A percentile compares a stretch with the other conserved stretches of the same genome.
Conservation (phyloP, 2,329 filamentous ascomycete species). For the Colletotrichum sp. region DNA sequence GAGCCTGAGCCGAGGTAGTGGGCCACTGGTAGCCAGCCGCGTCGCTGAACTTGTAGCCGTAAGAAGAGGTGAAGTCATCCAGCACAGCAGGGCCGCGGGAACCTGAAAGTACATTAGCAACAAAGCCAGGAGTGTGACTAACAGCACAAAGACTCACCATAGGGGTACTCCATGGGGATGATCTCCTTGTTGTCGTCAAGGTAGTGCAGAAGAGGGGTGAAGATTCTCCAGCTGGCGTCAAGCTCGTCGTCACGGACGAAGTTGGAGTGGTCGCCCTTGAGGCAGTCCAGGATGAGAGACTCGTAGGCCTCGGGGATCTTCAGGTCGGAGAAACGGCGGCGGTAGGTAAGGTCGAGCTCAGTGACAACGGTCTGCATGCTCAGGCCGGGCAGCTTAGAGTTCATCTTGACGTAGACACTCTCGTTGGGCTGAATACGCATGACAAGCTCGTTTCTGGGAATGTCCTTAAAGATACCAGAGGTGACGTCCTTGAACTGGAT, state of each 20-base stretch:
- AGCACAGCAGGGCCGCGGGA: slow-evolving; percentile 95
- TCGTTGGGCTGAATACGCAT: slow-evolving; percentile 99
- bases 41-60: slow-evolving; percentile 99
- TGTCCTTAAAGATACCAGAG: slow-evolving; percentile 99
- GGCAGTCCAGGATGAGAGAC: slow-evolving; percentile 92
- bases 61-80: slow-evolving; percentile 97
- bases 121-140: neutral
- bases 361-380: slow-evolving; percentile 99
- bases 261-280: slow-evolving; percentile 99
- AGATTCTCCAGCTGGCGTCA: slow-evolving; percentile 98
- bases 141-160: slow-evolving; percentile 66
- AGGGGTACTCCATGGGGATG: slow-evolving; percentile 98
- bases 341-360: slow-evolving; percentile 97
- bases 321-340: slow-evolving; percentile 96
- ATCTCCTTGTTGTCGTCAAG: slow-evolving; percentile 99
- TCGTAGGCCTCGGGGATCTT: slow-evolving; percentile 99
- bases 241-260: slow-evolving; percentile 97
- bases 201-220: slow-evolving; percentile 96
- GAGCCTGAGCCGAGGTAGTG: slow-evolving; percentile 68
- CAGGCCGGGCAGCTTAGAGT: slow-evolving; percentile 96
- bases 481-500: slow-evolving; percentile 99
- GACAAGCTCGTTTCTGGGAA: slow-evolving; percentile 97
- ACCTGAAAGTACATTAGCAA: slow-evolving; percentile 58
- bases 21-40: slow-evolving; percentile 96
- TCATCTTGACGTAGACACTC: slow-evolving; percentile 99